Percentiles rank a stretch among this genome's conserved stretches.
These are phyloP conservation scores for Penicillium sp. DNA, from an alignment of 2,329 filamentous ascomycete genomes.

Conservation along the genomic window DNA sequence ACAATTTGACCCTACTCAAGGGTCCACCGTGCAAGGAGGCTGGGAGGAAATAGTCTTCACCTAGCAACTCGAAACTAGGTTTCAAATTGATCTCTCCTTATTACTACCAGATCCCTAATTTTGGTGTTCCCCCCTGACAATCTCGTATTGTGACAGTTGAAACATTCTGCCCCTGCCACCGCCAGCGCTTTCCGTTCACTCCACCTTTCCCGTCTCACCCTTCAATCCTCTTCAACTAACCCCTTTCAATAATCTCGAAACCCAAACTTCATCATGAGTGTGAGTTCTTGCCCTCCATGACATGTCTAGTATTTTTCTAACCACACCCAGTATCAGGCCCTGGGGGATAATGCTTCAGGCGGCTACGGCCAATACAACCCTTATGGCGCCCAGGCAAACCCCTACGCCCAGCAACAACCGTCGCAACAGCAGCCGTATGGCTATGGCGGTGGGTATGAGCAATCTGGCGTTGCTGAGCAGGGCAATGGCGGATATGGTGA, in stretches of 20 bases:
- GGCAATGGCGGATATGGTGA: slow-evolving; percentile 40
- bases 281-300: slow-evolving; percentile 38
- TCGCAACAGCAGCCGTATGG: slow-evolving; percentile 23
- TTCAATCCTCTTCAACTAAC: slow-evolving; percentile 12
- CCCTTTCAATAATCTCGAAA: slow-evolving; percentile 6
- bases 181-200: slow-evolving; percentile 21
- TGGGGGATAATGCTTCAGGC: slow-evolving; percentile 31
- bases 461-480: slow-evolving; percentile 31
- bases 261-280: slow-evolving; percentile 47
- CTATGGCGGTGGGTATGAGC: slow-evolving; percentile 27
- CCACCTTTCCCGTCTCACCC: slow-evolving; percentile 25
- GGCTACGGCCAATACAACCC: slow-evolving; percentile 58
- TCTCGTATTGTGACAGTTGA: slow-evolving; percentile 6
- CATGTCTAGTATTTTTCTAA: background rate
- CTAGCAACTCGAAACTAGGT: background rate
- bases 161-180: slow-evolving; percentile 11
- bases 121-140: slow-evolving; percentile 5
- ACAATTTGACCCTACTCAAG: background rate
- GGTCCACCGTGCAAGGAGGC: slow-evolving; percentile 9
- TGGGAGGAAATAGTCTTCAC: background rate
- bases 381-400: slow-evolving; percentile 43
- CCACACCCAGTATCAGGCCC: slow-evolving; percentile 26
- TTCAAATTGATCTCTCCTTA: background rate
- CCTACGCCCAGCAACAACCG: slow-evolving; percentile 30
- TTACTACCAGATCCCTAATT: background rate